Base-by-base conservation (phyloP, 768 basidiomycete genomes). In the Naganishia vaughanmartiniae region DNA sequence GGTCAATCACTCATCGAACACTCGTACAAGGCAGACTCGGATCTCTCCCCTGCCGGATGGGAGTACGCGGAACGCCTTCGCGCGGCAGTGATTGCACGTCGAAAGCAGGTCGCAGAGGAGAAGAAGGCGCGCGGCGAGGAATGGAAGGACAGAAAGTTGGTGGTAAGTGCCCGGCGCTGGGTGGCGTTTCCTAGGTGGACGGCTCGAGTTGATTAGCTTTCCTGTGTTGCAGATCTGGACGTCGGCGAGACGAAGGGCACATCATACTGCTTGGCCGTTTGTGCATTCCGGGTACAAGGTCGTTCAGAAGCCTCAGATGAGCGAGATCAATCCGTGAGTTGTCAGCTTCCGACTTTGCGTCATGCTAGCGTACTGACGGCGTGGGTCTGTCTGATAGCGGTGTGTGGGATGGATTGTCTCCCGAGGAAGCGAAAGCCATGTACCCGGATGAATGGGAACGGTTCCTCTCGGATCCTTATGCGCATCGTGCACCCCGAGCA, bases 1-100 rank as follows among this genome's bases (percentile, higher is more conserved):
- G 96, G 96, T n/a, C 93, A 94, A 85, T 95, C 93, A 15, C 84
- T 97, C 70, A 93, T 97, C 75, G 96, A 99, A 79, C 96, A 98
- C 79, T 98, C 95, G 6, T 98, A 94, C 85, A 95, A 94, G 83
- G 94, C 96, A 45, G 96, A 99, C 77, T 93, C 94, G 1, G 95
- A 98, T 80, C 86, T 99, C 12, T 96, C 94, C 1, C 90, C 91
- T 2, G 89, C 89, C 0, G 96, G 96, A 2, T 93, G 92, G 91
- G 93, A 96, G 71, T 99, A 99, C 74, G 89, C 94, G 2, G 90
- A 92, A 74, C 86, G 85, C 48, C 84, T 99, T 71, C 93, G 90
- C 75, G 91, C 96, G 53, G 95, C 95, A 72, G 90, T 99, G 24
- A 84, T 91, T 10, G 88, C 92, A 53, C 86, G 93, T 55, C 86